Evolutionary conservation across 2,329 filamentous ascomycete species (phyloP).

Genomic region (Neoscytalidium dimidiatum): DNA sequence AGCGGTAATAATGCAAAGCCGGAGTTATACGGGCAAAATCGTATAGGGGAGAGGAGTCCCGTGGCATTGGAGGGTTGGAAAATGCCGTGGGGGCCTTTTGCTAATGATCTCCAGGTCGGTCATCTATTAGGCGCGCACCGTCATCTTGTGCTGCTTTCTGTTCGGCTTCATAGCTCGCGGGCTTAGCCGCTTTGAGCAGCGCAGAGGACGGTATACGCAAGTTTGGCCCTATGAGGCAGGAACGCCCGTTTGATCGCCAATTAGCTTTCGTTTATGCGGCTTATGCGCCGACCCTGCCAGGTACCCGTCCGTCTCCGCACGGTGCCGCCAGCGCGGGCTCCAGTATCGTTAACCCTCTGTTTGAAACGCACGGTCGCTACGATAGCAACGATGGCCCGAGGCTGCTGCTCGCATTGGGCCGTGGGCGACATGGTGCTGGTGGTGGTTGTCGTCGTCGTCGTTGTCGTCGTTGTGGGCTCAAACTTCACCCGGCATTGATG

Average conservation of each 20-base stretch:
- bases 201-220: neutral
- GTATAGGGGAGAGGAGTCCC: neutral
- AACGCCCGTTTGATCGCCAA: conserved; percentile 16
- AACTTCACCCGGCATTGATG: neutral
- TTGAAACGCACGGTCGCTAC: neutral
- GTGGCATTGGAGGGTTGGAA: neutral
- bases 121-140: conserved; percentile 15
- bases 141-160: neutral
- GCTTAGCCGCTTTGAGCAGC: neutral
- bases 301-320: conserved; percentile 6
- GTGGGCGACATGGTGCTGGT: neutral
- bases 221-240: conserved; percentile 11
- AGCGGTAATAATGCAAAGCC: conserved; percentile 8
- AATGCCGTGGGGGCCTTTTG: conserved; percentile 2
- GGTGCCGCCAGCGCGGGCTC: neutral
- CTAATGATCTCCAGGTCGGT: conserved; percentile 13
- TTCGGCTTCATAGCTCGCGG: neutral
- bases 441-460: no score
- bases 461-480: no score
- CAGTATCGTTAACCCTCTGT: neutral
- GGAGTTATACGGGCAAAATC: neutral
- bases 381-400: neutral
- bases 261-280: conserved; percentile 8
- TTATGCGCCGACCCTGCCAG: conserved; percentile 11
- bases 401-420: neutral